A percentile compares a stretch with the other conserved stretches of the same genome.
These are phyloP conservation scores for Salix viminalis DNA, from an alignment of 345 rosid species.

Conservation along the genomic window DNA sequence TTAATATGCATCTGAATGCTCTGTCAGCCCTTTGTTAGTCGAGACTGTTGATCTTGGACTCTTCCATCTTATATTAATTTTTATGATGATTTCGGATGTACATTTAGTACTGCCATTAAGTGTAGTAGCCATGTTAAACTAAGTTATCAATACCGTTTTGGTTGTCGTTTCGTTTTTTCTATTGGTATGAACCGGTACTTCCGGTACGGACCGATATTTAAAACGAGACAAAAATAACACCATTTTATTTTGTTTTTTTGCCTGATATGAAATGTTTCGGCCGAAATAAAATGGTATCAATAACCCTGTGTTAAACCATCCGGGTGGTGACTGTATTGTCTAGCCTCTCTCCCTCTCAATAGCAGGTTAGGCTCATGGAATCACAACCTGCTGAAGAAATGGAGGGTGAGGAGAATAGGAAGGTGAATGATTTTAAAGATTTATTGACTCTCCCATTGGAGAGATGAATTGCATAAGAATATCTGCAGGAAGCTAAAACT, in stretches of 20 bases:
- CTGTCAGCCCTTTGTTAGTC: not conserved
- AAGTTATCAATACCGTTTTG: too few species aligned
- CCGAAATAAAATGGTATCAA: too few species aligned
- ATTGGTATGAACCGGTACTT: too few species aligned
- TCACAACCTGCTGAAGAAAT: not conserved
- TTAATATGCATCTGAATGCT: not conserved
- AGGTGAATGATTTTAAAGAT: not conserved
- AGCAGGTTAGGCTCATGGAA: not conserved
- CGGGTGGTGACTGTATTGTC: not conserved
- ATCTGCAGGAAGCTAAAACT: not conserved
- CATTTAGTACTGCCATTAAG: not conserved
- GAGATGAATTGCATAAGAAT: not conserved
- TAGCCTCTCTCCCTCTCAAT: not conserved
- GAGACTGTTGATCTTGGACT: not conserved
- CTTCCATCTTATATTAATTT: not conserved
- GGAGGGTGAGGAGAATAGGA: not conserved
- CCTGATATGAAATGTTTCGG: too few species aligned
- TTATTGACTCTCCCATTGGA: not conserved
- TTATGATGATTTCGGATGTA: not conserved
- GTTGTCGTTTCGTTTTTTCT: too few species aligned
- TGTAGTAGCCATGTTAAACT: not conserved
- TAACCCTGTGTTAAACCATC: not conserved
- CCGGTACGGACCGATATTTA: too few species aligned
- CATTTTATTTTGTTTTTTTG: too few species aligned
- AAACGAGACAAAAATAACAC: too few species aligned